A percentile compares a stretch with the other conserved stretches of the same genome.
Evolutionary conservation across 306 rosid species (phyloP).

Genomic region (Bauhinia variegata): DNA sequence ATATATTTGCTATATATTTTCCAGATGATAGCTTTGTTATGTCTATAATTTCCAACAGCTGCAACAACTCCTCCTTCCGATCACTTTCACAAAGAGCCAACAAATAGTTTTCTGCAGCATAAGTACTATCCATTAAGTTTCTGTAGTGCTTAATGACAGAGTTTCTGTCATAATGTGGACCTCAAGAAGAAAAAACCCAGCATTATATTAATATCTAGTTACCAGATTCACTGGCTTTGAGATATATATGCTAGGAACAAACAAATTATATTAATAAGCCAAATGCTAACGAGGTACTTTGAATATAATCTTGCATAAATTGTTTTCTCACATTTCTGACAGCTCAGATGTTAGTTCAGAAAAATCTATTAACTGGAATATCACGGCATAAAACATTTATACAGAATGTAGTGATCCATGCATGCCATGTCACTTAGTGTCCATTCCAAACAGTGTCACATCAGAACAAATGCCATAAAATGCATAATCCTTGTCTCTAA

Average conservation of each 20-base stretch:
- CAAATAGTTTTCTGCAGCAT: conserved; percentile 74
- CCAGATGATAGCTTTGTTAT: conserved; percentile 54
- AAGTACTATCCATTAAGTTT: conserved; percentile 32
- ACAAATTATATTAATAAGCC: conserved; percentile 20
- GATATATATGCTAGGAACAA: conserved; percentile 14
- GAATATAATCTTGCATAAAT: conserved; percentile 25
- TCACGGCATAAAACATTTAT: conserved; percentile 19
- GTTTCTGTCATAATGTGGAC: conserved; percentile 2
- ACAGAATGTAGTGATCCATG: conserved; percentile 11
- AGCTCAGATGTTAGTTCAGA: conserved; percentile 18
- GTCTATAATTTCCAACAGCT: conserved; percentile 63
- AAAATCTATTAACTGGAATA: conserved; percentile 17
- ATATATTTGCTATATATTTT: conserved; percentile 46
- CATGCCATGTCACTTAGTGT: conserved; percentile 17
- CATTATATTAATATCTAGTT: conserved; percentile 7
- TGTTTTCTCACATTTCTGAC: conserved; percentile 21
- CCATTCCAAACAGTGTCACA: conserved; percentile 22
- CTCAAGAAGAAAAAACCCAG: background rate
- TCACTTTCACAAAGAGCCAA: conserved; percentile 79
- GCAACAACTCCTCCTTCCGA: conserved; percentile 57
- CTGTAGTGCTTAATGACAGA: conserved; percentile 22
- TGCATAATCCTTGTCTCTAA: conserved; percentile 16
- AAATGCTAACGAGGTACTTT: conserved; percentile 4
- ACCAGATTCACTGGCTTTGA: conserved; percentile 24
- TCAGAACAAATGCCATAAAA: conserved; percentile 26